These are phyloP conservation scores for Yamadazyma aaseri DNA, from an alignment of 1,139 yeast genomes.

Conservation along the genomic window DNA sequence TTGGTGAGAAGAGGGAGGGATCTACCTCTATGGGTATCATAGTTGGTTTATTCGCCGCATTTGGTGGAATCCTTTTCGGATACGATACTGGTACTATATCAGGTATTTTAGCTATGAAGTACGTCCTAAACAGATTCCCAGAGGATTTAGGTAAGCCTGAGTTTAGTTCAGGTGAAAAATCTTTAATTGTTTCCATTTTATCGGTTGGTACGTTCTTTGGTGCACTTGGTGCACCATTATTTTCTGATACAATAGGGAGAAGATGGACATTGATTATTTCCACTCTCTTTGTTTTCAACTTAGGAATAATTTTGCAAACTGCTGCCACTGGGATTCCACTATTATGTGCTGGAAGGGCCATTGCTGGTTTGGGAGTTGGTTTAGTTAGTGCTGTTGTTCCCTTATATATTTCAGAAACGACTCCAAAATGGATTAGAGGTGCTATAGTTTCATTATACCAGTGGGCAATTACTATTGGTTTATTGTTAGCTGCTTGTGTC, in stretches of 20 bases:
- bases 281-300: conserved; percentile 52
- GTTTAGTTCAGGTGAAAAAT: conserved; percentile 55
- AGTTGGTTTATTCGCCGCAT: conserved; percentile 52
- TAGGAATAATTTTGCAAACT: conserved; percentile 63
- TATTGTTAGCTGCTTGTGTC: conserved; percentile 63
- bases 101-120: conserved; percentile 72
- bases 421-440: conserved; percentile 72
- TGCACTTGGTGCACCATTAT: conserved; percentile 53
- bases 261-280: conserved; percentile 46
- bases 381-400: conserved; percentile 62
- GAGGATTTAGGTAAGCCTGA: conserved; percentile 5
- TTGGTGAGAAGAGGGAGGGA: conserved; percentile 47
- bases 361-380: conserved; percentile 68
- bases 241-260: conserved; percentile 61
- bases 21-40: conserved; percentile 48
- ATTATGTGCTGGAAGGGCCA: conserved; percentile 53
- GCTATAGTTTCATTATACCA: conserved; percentile 64
- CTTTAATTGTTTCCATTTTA: conserved; percentile 65
- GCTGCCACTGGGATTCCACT: conserved; percentile 45
- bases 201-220: conserved; percentile 75
- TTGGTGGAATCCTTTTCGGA: conserved; percentile 70
- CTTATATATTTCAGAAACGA: conserved; percentile 62
- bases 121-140: conserved; percentile 54
- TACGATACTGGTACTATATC: conserved; percentile 80
- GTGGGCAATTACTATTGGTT: conserved; percentile 60